phyloP scores from a whole-genome alignment of 192 early-diverging fungal genomes.

The Allomyces arbusculus region DNA sequence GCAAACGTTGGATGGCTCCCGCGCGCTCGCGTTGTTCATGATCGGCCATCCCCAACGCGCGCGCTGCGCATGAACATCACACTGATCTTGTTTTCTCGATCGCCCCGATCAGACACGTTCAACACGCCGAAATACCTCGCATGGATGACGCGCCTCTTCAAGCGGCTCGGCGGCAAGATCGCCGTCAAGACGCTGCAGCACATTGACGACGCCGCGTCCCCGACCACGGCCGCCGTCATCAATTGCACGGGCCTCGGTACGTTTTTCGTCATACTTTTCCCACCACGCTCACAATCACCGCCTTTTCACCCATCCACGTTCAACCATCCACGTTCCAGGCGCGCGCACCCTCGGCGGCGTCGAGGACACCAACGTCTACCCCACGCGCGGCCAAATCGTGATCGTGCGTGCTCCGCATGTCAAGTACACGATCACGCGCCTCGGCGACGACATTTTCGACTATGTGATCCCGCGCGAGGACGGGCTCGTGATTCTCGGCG shows the following conservation, averaged over 20 bases:
- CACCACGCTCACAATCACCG: no score
- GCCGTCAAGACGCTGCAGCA: conserved; percentile 13
- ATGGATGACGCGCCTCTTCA: conserved; percentile 30
- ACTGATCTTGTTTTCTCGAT: background rate
- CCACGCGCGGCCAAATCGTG: conserved; percentile 63
- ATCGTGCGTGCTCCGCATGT: conserved; percentile 50
- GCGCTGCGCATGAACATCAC: no score
- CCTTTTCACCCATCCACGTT: no score
- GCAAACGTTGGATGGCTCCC: no score
- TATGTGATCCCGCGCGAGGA: conserved; percentile 73
- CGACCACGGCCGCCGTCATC: conserved; percentile 31
- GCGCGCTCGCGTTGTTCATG: no score
- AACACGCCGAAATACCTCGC: conserved; percentile 43
- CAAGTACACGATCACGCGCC: conserved; percentile 31
- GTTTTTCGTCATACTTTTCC: no score
- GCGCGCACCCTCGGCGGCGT: conserved; percentile 47
- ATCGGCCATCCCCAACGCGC: no score
- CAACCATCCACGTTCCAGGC: no score
- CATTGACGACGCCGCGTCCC: conserved; percentile 23
- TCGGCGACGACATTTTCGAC: conserved; percentile 19
- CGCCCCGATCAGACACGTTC: conserved; percentile 22
- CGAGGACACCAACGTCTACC: conserved; percentile 43
- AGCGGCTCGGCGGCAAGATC: conserved; percentile 24
- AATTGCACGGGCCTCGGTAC: conserved; percentile 60
- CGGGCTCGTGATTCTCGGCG: conserved; percentile 56